These are phyloP conservation scores for Coix lacrymajobi DNA, from an alignment of 176 grass and related monocot species.

Conservation along the genomic window DNA sequence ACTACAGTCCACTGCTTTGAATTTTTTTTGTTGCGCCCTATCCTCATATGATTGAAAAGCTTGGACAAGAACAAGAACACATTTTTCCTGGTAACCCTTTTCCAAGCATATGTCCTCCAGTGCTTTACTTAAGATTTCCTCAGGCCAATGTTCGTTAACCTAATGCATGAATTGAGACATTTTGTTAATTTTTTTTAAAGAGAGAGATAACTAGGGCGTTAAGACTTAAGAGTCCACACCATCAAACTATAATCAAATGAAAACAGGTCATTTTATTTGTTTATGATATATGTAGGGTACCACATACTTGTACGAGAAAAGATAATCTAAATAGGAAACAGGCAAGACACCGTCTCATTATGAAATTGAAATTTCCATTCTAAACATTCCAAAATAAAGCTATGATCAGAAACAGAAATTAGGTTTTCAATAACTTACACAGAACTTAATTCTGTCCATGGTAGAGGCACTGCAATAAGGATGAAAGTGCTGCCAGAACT, in stretches of 20 bases:
- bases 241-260: not conserved
- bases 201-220: not conserved
- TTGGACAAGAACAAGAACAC: conserved; percentile 61
- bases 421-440: conserved; percentile 41
- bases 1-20: conserved; percentile 31
- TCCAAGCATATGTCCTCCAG: conserved; percentile 85
- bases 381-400: not conserved
- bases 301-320: not conserved
- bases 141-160: conserved; percentile 69
- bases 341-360: not conserved
- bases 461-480: conserved; percentile 48
- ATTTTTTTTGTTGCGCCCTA: conserved; percentile 32
- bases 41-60: conserved; percentile 64
- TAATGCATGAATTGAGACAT: conserved; percentile 23
- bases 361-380: not conserved
- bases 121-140: conserved; percentile 67
- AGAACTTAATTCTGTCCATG: conserved; percentile 50
- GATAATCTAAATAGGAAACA: not conserved
- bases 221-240: not conserved
- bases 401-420: not conserved
- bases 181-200: not conserved
- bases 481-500: conserved; percentile 85
- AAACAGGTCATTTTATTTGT: not conserved
- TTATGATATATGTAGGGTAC: not conserved
- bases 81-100: conserved; percentile 86